phyloP scores from a whole-genome alignment of 805 yeast genomes.

The Kregervanrija pseudodelftensis region DNA sequence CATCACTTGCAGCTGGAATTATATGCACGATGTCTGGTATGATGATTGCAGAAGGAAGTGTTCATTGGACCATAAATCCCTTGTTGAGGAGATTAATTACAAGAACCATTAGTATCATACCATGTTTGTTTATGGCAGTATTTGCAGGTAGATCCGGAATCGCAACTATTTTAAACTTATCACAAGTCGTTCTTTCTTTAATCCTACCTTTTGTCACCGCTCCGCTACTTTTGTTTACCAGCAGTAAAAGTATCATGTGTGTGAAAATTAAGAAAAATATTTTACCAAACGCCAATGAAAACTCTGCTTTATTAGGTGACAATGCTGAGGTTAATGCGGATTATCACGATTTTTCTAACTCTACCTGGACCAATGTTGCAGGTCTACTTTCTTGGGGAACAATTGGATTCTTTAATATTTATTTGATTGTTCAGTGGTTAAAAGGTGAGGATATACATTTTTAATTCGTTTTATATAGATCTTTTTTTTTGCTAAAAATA shows the following conservation, averaged over 20 bases:
- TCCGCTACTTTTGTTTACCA: constrained; percentile 78
- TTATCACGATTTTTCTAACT: constrained; percentile 53
- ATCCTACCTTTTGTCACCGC: constrained; percentile 79
- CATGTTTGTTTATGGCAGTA: constrained; percentile 68
- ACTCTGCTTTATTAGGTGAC: background rate
- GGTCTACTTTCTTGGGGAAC: constrained; percentile 63
- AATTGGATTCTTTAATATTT: constrained; percentile 64
- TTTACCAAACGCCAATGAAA: constrained; percentile 1
- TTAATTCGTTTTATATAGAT: constrained; percentile 6
- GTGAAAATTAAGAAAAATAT: constrained; percentile 28
- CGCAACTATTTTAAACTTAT: constrained; percentile 65
- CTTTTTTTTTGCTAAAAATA: too few species aligned
- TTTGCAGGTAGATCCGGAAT: constrained; percentile 70
- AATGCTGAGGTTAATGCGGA: constrained; percentile 5
- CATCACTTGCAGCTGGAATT: constrained; percentile 89
- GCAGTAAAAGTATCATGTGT: constrained; percentile 61
- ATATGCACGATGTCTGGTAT: constrained; percentile 94
- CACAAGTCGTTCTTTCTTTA: constrained; percentile 79
- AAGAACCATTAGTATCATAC: constrained; percentile 70
- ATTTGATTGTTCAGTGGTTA: constrained; percentile 29
- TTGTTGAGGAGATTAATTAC: constrained; percentile 77
- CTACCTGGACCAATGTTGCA: constrained; percentile 44
- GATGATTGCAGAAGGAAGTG: constrained; percentile 85
- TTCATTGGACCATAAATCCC: constrained; percentile 74
- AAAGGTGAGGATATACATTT: constrained; percentile 31